Evolutionary conservation across 805 yeast species (phyloP).

Genomic region (Hanseniaspora thailandica): DNA sequence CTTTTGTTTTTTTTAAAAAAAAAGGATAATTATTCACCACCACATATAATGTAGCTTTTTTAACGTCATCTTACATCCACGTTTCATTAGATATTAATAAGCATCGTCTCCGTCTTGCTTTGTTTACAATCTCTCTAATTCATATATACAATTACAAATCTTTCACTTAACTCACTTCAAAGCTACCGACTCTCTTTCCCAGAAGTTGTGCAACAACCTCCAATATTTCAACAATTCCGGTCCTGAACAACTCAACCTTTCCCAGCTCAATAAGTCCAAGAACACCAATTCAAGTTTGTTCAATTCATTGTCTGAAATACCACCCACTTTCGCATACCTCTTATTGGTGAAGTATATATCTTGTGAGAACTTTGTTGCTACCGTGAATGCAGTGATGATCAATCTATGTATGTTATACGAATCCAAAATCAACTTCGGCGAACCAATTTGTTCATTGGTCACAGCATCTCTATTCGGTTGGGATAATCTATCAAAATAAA

Average conservation of each 20-base stretch:
- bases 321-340: constrained; percentile 91
- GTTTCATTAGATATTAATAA: no score
- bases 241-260: constrained; percentile 7
- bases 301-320: constrained; percentile 82
- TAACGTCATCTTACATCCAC: no score
- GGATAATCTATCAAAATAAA: constrained; percentile 67
- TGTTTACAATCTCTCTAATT: no score
- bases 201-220: constrained; percentile 5
- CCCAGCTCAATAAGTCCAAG: constrained; percentile 10
- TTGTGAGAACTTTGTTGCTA: constrained; percentile 85
- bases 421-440: constrained; percentile 82
- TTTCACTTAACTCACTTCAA: no score
- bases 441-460: constrained; percentile 35
- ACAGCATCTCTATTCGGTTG: constrained; percentile 30
- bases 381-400: constrained; percentile 89
- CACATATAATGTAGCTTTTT: no score
- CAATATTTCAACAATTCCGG: constrained; percentile 8
- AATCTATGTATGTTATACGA: constrained; percentile 89
- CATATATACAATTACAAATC: no score
- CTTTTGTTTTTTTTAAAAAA: no score
- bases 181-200: constrained; percentile 4
- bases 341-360: constrained; percentile 91
- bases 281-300: constrained; percentile 65
- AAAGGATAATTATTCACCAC: no score
- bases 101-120: no score